phyloP scores from a whole-genome alignment of 129 eudicot species.

The Ambrosia trifida region DNA sequence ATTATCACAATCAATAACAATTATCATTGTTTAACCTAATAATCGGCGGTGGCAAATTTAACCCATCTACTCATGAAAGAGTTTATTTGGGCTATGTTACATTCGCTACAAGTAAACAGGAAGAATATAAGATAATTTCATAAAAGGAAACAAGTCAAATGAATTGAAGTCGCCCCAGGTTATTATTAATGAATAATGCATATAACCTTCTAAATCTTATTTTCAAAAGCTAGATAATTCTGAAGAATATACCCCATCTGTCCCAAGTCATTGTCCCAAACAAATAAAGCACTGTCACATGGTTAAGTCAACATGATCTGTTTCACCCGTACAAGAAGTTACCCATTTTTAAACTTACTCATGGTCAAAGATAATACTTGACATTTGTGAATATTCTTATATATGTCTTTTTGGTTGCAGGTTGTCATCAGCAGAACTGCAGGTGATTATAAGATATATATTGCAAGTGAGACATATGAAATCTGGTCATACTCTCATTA shows the following conservation, averaged over 20 bases:
- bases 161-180: not conserved
- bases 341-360: not conserved
- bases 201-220: not conserved
- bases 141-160: not conserved
- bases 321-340: not conserved
- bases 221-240: not conserved
- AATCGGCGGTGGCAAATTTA: not conserved
- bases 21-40: too few species aligned
- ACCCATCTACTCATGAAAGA: not conserved
- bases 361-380: not conserved
- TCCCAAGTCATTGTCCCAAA: not conserved
- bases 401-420: conserved; percentile 41
- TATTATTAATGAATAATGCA: not conserved
- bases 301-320: not conserved
- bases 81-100: not conserved
- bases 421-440: conserved; percentile 84
- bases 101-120: not conserved
- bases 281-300: not conserved
- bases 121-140: not conserved
- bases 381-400: conserved; percentile 1
- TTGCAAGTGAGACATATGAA: conserved; percentile 67
- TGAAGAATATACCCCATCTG: not conserved
- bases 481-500: conserved; percentile 68
- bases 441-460: conserved; percentile 76
- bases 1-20: too few species aligned